Evolutionary conservation across 78 protist species (phyloP).

Genomic region (Corallochytrium limacisporum): DNA sequence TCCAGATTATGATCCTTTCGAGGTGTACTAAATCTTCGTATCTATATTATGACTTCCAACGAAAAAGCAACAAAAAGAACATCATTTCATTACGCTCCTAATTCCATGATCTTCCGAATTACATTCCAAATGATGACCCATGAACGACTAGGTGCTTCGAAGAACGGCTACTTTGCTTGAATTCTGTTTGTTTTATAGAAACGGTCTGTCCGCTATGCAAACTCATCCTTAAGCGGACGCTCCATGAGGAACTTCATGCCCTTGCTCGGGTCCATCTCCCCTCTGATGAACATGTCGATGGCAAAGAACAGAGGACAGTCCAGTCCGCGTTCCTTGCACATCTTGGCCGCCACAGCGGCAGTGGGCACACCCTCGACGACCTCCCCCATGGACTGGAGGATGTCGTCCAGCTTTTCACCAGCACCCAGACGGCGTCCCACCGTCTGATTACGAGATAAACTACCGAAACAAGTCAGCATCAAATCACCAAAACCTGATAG

Average conservation of each 20-base stretch:
- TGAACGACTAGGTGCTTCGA: too few relatives aligned
- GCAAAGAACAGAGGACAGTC: slow-evolving; percentile 9
- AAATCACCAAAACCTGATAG: slow-evolving; percentile 42
- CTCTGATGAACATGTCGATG: not conserved
- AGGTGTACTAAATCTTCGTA: too few relatives aligned
- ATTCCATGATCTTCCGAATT: too few relatives aligned
- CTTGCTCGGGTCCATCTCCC: not conserved
- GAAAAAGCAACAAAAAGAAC: too few relatives aligned
- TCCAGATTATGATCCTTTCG: too few relatives aligned
- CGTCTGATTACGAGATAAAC: slow-evolving; percentile 25
- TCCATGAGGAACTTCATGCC: not conserved
- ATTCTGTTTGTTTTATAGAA: too few relatives aligned
- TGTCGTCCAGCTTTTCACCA: slow-evolving; percentile 35
- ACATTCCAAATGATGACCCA: too few relatives aligned
- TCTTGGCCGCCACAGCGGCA: not conserved
- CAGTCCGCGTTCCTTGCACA: slow-evolving; percentile 3
- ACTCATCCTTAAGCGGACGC: not conserved
- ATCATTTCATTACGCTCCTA: too few relatives aligned
- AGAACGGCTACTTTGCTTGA: too few relatives aligned
- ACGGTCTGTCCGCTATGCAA: too few relatives aligned
- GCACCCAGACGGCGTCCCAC: slow-evolving; percentile 19
- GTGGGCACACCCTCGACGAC: slow-evolving; percentile 17
- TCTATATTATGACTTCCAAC: too few relatives aligned
- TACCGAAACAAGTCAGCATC: slow-evolving; percentile 33
- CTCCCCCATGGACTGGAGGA: slow-evolving; percentile 11